Base-by-base conservation (phyloP, 176 grass and related monocot species). In the Olyra latifolia region DNA sequence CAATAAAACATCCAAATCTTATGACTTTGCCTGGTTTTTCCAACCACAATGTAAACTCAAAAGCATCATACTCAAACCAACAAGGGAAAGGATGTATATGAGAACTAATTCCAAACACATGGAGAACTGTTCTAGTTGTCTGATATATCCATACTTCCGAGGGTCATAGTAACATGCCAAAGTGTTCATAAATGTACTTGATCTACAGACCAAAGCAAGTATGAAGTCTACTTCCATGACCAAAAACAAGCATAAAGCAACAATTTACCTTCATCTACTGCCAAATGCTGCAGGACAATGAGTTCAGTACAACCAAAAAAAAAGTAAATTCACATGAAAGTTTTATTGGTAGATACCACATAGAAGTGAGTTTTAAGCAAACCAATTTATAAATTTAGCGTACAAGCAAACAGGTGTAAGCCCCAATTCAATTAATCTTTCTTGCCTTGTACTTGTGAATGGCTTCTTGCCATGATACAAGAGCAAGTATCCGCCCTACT, bases 81-180 rank as follows among this genome's bases (percentile, higher is more conserved):
- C 40, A 79, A 66, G 11, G 19, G 5, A 24, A 80, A 87, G 16
- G 4, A 79, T 71, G 64, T 55, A 54, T 42, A 84, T 24, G 38
- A 42, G 27, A 85, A 71, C 62, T 71, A 43, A 62, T 72, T 81
- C 71, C 63, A 72, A 39, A 10, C 67, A 28, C 6, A 3, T 64
- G 58, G 12, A 64, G 13, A 62, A 62, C 27, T 42, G 22, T 35
- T 65, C 35, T 65, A 40, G 66, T 68, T 80, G 10, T 41, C 56
- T n/a, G 71, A 68, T 35, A 63, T 82, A 63, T 76, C 22, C 63
- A 81, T 76, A 66, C 56, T 65, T 80, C 10, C 62, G 64, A 80
- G 19, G 75, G 78, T 64, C 19, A 64, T 1, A 46, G 56, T 78
- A 77, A 48, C 57, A 77, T 71, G 39, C 3, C 20, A 81, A 76